A percentile compares a stretch with the other conserved stretches of the same genome.
phyloP scores from a whole-genome alignment of 2,329 filamentous ascomycete genomes.

The Fusarium acutatum region DNA sequence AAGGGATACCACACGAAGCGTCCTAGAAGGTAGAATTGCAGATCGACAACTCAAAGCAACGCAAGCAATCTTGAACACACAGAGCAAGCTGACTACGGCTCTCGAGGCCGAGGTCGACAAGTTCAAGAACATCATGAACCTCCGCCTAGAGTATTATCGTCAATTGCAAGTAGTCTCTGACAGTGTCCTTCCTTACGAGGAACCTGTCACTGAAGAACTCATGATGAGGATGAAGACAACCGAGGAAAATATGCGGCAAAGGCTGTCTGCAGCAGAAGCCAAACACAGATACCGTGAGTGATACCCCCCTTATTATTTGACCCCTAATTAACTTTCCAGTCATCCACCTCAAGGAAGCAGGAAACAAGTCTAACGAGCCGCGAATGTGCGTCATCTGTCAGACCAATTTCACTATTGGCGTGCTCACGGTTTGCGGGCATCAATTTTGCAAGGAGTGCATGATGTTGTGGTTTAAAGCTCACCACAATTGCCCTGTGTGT shows the following conservation, averaged over 20 bases:
- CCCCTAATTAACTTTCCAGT: slow-evolving; percentile 48
- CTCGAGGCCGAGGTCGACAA: slow-evolving; percentile 77
- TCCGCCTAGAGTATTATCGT: slow-evolving; percentile 86
- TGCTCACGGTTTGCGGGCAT: slow-evolving; percentile 88
- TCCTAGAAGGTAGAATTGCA: slow-evolving; percentile 72
- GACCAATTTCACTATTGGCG: slow-evolving; percentile 77
- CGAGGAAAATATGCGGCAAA: slow-evolving; percentile 58
- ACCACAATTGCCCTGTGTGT: slow-evolving; percentile 85
- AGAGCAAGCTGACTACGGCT: slow-evolving; percentile 57
- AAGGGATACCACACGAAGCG: slow-evolving; percentile 60
- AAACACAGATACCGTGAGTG: slow-evolving; percentile 77
- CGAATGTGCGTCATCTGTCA: slow-evolving; percentile 89
- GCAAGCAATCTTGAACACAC: slow-evolving; percentile 61
- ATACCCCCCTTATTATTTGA: background rate
- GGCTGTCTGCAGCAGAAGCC: slow-evolving; percentile 70
- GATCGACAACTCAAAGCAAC: slow-evolving; percentile 69
- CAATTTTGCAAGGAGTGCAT: slow-evolving; percentile 93
- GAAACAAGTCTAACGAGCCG: slow-evolving; percentile 69
- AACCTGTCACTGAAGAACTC: slow-evolving; percentile 61
- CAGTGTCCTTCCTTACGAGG: slow-evolving; percentile 79
- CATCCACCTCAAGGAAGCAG: slow-evolving; percentile 62
- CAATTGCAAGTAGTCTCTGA: slow-evolving; percentile 94
- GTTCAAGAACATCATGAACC: slow-evolving; percentile 83
- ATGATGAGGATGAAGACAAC: slow-evolving; percentile 47
- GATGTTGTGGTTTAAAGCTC: slow-evolving; percentile 76